Conservation (phyloP, 2,329 filamentous ascomycete species). For the Colletotrichum sp. region DNA sequence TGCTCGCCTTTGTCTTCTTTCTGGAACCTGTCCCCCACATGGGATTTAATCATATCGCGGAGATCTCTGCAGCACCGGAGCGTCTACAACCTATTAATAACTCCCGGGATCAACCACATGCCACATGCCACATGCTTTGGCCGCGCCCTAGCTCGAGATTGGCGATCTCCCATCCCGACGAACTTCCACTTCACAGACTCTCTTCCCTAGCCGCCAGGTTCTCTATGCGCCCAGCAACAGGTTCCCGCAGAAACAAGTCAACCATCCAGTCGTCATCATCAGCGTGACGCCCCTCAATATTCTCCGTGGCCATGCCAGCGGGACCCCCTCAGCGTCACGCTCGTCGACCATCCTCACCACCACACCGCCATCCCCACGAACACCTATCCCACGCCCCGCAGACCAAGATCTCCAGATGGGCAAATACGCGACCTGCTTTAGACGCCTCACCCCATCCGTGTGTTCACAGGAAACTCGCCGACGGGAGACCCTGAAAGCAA, state of each 20-base stretch:
- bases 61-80: neutral
- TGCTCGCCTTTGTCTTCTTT: neutral
- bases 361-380: neutral
- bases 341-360: neutral
- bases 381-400: neutral
- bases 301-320: neutral
- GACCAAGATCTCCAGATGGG: slow-evolving; percentile 5
- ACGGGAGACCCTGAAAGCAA: neutral
- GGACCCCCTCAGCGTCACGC: slow-evolving; percentile 13
- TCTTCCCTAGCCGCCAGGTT: neutral
- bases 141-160: neutral
- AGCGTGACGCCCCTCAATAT: neutral
- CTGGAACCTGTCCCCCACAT: slow-evolving; percentile 7
- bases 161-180: neutral
- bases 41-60: neutral
- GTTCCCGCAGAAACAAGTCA: neutral
- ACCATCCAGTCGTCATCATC: neutral
- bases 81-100: slow-evolving; percentile 19
- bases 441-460: slow-evolving; percentile 15
- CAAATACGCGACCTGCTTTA: slow-evolving; percentile 1
- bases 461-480: neutral
- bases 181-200: neutral
- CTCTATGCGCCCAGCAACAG: slow-evolving; percentile 8
- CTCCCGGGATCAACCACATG: slow-evolving; percentile 6
- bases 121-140: neutral